Evolutionary conservation across 2,329 filamentous ascomycete genomes (phyloP), one percentile per base, ranked within the genome.

Genomic region (Didymella sp.): DNA sequence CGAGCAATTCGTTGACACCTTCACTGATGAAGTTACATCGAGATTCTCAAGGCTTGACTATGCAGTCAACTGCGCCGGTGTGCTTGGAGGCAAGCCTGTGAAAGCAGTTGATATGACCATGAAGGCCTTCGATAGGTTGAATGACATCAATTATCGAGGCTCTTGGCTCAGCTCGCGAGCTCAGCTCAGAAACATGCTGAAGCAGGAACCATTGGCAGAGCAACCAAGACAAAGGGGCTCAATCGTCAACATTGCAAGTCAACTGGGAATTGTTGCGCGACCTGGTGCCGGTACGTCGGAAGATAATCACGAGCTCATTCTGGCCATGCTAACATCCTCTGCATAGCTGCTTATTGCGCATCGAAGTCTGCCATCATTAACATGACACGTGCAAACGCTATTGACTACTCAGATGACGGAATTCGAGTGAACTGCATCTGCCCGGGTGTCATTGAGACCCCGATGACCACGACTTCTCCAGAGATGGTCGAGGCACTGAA

Each of bases 341-440:
- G 4, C 13, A 30, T 42, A 83, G 83, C 83, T 9, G 78, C 82
- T 1, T 87, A 86, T 59, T 85, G 82, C 51, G 82, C 80, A 0
- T 85, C 83, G 4, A 87, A 87, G 59, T 80, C 84, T 13, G 85
- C 84, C 0, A 79, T 87, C 2, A 81, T 87, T 46, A 82, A 81
- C 21, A 80, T 87, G 80, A 87, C 85, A 0, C 75, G 80, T 6
- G 76, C 81, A 0, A 84, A 85, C 60, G 83, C 82, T 1, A 84
- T 85, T 19, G 81, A 87, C 60, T 85, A 86, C 63, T 81, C 83
- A 2, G 62, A 66, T 4, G 56, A 70, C 41, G 57, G 49, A 1
- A 85, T 87, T 50, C 79, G 85, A 46, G 81, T 87, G 61, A 87
- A 87, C 62, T 84, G 82, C 17, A 80, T 87, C 35, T 87, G 85